Evolutionary conservation across 345 rosid genomes (phyloP), one percentile per base, ranked within the genome.

Genomic region (Zanthoxylum bungeanum): DNA sequence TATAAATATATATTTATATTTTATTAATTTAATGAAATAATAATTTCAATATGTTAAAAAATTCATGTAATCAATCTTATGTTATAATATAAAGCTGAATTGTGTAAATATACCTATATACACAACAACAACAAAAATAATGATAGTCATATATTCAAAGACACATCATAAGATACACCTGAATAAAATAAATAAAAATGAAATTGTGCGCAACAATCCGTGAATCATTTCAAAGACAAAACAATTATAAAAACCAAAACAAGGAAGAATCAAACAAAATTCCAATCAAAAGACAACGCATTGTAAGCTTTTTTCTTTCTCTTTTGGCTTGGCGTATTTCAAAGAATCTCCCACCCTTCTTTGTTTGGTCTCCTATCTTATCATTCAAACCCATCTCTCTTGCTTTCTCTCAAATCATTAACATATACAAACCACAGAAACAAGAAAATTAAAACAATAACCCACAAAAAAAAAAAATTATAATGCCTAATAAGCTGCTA

Each of bases 401-500:
- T 10, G 34, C 55, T 3, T 24, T 64, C 52, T 50, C 52, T 39
- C 69, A 28, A n/a, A 51, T 67, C 44, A 34, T 50, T 50, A 7
- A 46, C 59, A 57, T 30, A 52, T 22, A 25, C 14, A 10, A 51
- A n/a, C n/a, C 4, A 39, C 21, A 57, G 2, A 16, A 10, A 16
- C 19, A 1, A 36, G 22, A 5, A 7, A 9, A 17, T 0, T 37
- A 52, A 50, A 12, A 60, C 9, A 19, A 30, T n/a, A 65, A 49
- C 14, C 24, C 19, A 17, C 7, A 22, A n/a, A 14, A 21, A 37
- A 17, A 11, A 22, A n/a, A 14, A 21, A 37, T 11, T 24, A 36
- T 27, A 1, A 81, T 81, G 79, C 46, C 59, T 2, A 71, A 60
- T n/a, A n/a, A n/a, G n/a, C n/a, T n/a, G 66, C 55, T 53, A 28